Conservation (phyloP, 176 grass and related monocot genomes). For the Cenchrus americanus region DNA sequence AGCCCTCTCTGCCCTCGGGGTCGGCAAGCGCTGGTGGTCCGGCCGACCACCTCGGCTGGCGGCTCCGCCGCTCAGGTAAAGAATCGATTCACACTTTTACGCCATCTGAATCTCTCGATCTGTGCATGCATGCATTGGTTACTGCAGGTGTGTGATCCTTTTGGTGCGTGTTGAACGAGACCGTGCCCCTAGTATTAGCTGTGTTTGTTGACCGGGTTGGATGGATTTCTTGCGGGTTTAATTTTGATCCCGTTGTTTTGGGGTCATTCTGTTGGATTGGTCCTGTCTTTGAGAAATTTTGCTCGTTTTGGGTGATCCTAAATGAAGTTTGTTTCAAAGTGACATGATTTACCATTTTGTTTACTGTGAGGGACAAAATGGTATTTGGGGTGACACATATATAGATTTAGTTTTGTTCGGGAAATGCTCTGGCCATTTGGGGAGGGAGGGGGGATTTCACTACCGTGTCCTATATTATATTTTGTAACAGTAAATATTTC, state of each 20-base stretch:
- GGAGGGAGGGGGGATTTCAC: too few species aligned
- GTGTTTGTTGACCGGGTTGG: neutral
- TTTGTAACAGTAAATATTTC: neutral
- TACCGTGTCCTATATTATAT: neutral
- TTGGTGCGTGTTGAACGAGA: neutral
- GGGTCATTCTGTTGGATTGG: neutral
- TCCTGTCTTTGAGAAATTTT: neutral
- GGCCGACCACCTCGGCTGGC: neutral
- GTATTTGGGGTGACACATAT: neutral
- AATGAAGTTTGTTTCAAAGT: neutral
- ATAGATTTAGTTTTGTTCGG: neutral
- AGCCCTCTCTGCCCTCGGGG: conserved; percentile 12
- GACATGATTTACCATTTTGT: neutral
- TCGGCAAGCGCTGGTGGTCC: neutral
- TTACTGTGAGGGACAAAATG: neutral
- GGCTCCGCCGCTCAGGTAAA: conserved; percentile 18
- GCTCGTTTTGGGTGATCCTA: neutral
- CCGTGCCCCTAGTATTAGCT: neutral
- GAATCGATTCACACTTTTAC: neutral
- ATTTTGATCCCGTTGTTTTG: neutral
- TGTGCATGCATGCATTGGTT: neutral
- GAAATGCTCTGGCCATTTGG: neutral
- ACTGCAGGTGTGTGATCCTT: neutral
- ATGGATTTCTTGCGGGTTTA: neutral
- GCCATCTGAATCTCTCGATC: neutral